Percentiles rank a stretch among this genome's conserved stretches.
Conservation (phyloP, 2,329 filamentous ascomycete species). For the Fusarium multiceps region DNA sequence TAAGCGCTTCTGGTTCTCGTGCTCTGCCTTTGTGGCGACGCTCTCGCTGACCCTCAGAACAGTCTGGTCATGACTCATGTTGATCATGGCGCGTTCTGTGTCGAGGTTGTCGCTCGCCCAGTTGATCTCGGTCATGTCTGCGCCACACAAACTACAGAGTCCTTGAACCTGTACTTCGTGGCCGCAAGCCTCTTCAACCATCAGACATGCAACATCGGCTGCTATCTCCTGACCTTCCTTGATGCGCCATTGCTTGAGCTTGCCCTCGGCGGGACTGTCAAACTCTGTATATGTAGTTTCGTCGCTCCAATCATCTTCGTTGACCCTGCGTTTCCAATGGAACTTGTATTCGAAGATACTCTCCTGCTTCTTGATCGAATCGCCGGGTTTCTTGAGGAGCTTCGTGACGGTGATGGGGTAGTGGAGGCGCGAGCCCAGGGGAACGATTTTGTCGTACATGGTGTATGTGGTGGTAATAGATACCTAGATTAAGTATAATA, state of each 20-base stretch:
- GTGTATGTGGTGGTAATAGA: constrained; percentile 18
- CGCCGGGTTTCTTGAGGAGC: constrained; percentile 80
- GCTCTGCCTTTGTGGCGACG: constrained; percentile 84
- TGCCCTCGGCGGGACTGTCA: constrained; percentile 85
- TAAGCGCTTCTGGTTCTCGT: constrained; percentile 85
- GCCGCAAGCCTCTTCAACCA: constrained; percentile 89
- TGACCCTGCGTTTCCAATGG: constrained; percentile 80
- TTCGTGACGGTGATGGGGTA: constrained; percentile 95
- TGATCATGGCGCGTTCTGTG: constrained; percentile 88
- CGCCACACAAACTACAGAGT: constrained; percentile 90
- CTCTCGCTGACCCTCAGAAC: constrained; percentile 84
- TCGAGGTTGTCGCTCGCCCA: constrained; percentile 85
- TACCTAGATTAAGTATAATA: not conserved
- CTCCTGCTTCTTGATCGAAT: constrained; percentile 79
- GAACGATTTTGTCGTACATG: constrained; percentile 59
- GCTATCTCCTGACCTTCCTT: constrained; percentile 72
- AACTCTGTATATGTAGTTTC: constrained; percentile 80
- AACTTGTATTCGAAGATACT: constrained; percentile 89
- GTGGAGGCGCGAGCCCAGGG: constrained; percentile 73
- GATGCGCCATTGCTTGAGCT: constrained; percentile 80
- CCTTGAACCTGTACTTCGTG: constrained; percentile 93
- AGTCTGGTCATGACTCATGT: constrained; percentile 93
- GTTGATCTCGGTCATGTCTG: constrained; percentile 92
- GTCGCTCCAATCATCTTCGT: constrained; percentile 70
- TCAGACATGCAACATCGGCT: constrained; percentile 69